These are phyloP conservation scores for Ettlia oleoabundans DNA, from an alignment of 139 green algal species.

Conservation along the genomic window DNA sequence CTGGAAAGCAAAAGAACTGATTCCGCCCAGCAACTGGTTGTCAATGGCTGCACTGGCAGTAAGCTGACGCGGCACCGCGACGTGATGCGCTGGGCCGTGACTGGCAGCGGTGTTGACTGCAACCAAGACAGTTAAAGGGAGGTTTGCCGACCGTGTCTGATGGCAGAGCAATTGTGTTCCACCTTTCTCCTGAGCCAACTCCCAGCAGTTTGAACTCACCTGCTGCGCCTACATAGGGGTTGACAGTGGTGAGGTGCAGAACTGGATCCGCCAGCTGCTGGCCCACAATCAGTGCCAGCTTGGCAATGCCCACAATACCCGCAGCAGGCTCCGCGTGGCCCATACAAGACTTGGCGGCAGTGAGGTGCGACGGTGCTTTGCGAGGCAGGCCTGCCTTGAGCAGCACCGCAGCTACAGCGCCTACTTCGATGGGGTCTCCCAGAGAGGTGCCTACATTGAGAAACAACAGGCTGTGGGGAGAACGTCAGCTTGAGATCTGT, in stretches of 20 bases:
- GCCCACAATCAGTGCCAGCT: slow-evolving; percentile 44
- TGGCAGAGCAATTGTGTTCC: too few species aligned
- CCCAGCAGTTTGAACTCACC: too few species aligned
- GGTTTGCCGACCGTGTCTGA: too few species aligned
- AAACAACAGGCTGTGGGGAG: too few species aligned
- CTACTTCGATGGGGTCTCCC: slow-evolving; percentile 90
- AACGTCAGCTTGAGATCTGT: too few species aligned
- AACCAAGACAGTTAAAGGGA: not conserved
- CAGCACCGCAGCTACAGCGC: slow-evolving; percentile 59
- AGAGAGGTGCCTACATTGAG: slow-evolving; percentile 50
- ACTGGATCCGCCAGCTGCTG: slow-evolving; percentile 47
- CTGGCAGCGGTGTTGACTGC: slow-evolving; percentile 40
- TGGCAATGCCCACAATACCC: slow-evolving; percentile 74
- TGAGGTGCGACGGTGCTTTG: slow-evolving; percentile 57
- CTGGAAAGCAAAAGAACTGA: slow-evolving; percentile 87
- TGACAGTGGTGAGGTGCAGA: slow-evolving; percentile 53
- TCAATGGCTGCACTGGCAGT: not conserved
- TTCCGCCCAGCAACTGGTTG: slow-evolving; percentile 43
- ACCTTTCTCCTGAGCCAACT: too few species aligned
- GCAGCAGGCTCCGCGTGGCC: slow-evolving; percentile 90
- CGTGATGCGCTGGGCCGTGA: slow-evolving; percentile 28
- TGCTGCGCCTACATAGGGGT: slow-evolving; percentile 59
- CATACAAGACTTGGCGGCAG: slow-evolving; percentile 79
- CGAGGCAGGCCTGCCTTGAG: slow-evolving; percentile 5
- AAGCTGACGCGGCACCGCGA: slow-evolving; percentile 18